A percentile compares a stretch with the other conserved stretches of the same genome.
Evolutionary conservation across 2,329 filamentous ascomycete species (phyloP).

Genomic region (Dothistroma pini): DNA sequence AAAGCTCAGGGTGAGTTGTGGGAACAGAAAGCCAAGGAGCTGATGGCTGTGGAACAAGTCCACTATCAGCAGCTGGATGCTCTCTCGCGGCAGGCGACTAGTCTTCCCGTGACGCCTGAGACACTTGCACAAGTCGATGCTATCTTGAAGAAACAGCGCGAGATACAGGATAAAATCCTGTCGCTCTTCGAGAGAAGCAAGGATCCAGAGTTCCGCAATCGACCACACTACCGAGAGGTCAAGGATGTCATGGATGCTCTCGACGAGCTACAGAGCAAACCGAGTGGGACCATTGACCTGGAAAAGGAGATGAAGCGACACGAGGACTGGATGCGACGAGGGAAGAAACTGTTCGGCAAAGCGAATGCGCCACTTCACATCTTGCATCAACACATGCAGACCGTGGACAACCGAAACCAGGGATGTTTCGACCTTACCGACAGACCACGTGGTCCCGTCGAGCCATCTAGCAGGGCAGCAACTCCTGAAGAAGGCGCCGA

Average conservation of each 20-base stretch:
- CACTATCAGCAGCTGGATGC: conserved; percentile 95
- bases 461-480: conserved; percentile 83
- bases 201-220: conserved; percentile 68
- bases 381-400: conserved; percentile 87
- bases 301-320: conserved; percentile 93
- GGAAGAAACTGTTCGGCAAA: conserved; percentile 97
- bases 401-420: conserved; percentile 82
- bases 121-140: conserved; percentile 81
- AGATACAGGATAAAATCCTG: conserved; percentile 84
- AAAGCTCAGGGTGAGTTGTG: conserved; percentile 74
- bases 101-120: conserved; percentile 75
- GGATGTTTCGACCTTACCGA: conserved; percentile 91
- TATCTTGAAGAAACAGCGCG: conserved; percentile 91
- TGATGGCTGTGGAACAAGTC: conserved; percentile 86
- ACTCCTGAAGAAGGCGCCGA: conserved; percentile 47
- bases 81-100: conserved; percentile 75
- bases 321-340: conserved; percentile 98
- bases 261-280: conserved; percentile 88
- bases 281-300: conserved; percentile 82
- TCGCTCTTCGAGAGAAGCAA: conserved; percentile 76
- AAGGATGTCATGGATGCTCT: conserved; percentile 82
- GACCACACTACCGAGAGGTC: conserved; percentile 87
- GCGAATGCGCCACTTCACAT: conserved; percentile 97
- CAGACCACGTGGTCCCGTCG: conserved; percentile 82
- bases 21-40: conserved; percentile 88